phyloP scores from a whole-genome alignment of 768 basidiomycete species.

The Austroboletus festivus region DNA sequence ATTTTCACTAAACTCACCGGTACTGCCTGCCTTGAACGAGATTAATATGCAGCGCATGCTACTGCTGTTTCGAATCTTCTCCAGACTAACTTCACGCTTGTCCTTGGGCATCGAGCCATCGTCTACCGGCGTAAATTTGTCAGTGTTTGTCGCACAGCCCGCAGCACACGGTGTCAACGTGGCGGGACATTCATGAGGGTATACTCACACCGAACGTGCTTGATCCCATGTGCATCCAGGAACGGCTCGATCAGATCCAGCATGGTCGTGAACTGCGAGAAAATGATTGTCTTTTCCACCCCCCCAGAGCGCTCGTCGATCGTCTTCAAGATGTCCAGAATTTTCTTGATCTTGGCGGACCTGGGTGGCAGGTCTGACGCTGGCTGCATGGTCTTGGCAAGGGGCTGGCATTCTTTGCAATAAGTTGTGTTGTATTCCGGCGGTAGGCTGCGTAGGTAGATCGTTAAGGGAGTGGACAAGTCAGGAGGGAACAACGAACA shows the following conservation, averaged over 20 bases:
- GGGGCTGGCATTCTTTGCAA: conserved; percentile 58
- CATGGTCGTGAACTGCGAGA: conserved; percentile 90
- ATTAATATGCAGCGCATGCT: conserved; percentile 79
- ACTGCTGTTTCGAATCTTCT: conserved; percentile 62
- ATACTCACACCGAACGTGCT: conserved; percentile 82
- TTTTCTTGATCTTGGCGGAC: conserved; percentile 86
- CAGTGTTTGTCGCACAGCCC: background rate
- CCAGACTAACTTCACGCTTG: conserved; percentile 71
- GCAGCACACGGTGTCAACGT: background rate
- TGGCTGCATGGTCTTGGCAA: conserved; percentile 46
- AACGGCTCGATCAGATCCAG: conserved; percentile 86
- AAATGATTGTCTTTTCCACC: conserved; percentile 92
- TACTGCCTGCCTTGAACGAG: conserved; percentile 94
- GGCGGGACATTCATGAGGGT: background rate
- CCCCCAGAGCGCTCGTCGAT: conserved; percentile 56
- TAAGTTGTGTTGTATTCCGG: conserved; percentile 34
- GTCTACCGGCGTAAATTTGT: conserved; percentile 46
- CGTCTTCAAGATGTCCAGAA: conserved; percentile 65
- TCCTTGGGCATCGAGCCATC: conserved; percentile 83
- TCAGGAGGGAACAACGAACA: conserved; percentile 44
- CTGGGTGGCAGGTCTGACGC: conserved; percentile 48
- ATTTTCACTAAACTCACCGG: conserved; percentile 48
- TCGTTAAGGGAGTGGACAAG: background rate
- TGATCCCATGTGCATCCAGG: conserved; percentile 60
- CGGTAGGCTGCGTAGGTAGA: conserved; percentile 13